Percentiles rank a stretch among this genome's conserved stretches.
Conservation (phyloP, 208 protist genomes). For the Trypanosoma congolense region DNA sequence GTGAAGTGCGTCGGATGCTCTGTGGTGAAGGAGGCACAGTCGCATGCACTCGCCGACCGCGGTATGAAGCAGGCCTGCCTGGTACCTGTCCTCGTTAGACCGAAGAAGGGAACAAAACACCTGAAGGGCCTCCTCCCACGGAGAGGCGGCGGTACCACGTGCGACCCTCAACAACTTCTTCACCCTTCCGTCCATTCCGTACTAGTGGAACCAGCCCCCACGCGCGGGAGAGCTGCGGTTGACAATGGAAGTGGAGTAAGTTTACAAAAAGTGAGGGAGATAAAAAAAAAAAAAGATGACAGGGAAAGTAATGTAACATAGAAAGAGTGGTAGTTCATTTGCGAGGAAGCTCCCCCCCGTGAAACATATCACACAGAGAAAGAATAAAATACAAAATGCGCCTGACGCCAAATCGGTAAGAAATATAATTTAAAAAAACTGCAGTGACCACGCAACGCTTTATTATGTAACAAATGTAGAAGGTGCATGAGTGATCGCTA, state of each 20-base stretch:
- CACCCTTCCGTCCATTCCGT: constrained; percentile 19
- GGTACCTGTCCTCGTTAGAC: neutral
- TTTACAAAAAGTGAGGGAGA: constrained; percentile 3
- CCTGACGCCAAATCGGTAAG: too few relatives aligned
- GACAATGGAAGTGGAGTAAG: constrained; percentile 1
- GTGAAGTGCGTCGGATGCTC: constrained; percentile 45
- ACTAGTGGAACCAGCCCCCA: neutral
- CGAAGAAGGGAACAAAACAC: constrained; percentile 24
- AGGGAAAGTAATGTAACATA: too few relatives aligned
- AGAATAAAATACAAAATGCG: too few relatives aligned
- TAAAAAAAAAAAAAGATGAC: constrained; percentile 7
- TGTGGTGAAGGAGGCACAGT: constrained; percentile 39
- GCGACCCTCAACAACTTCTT: constrained; percentile 11
- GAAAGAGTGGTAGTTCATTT: too few relatives aligned
- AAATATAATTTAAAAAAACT: too few relatives aligned
- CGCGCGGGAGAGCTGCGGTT: neutral
- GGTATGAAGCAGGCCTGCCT: constrained; percentile 5
- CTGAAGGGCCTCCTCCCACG: constrained; percentile 30
- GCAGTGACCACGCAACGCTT: too few relatives aligned
- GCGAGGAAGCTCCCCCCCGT: too few relatives aligned
- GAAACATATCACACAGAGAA: too few relatives aligned
- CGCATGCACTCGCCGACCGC: constrained; percentile 32
- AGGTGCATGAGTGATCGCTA: too few relatives aligned
- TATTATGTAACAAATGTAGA: too few relatives aligned
- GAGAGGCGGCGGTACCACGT: neutral